Percentiles rank a stretch among this genome's conserved stretches.
Conservation (phyloP, 148 eudicot species). For the Chenopodium quinoa region DNA sequence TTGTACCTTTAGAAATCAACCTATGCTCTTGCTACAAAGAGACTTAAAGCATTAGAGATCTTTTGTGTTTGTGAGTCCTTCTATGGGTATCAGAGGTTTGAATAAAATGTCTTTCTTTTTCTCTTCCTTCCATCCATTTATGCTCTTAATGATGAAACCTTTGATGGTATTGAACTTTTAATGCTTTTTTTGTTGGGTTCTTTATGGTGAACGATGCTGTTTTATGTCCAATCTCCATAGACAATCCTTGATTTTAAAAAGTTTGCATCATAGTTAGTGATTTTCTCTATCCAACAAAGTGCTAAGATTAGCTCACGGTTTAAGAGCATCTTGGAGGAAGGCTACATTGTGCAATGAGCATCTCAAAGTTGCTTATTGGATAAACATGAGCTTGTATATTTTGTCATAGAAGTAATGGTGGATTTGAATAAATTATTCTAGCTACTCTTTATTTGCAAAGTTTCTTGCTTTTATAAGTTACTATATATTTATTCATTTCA, state of each 20-base stretch:
- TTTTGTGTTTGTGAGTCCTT: neutral
- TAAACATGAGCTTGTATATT: neutral
- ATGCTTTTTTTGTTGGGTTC: neutral
- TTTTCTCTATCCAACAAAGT: neutral
- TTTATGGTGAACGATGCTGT: neutral
- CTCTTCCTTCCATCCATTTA: neutral
- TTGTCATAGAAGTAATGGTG: neutral
- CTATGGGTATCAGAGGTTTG: neutral
- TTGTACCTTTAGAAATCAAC: neutral
- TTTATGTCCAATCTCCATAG: neutral
- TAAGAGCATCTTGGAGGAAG: neutral
- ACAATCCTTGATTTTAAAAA: neutral
- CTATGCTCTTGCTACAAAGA: neutral
- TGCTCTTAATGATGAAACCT: neutral
- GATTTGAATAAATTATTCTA: neutral
- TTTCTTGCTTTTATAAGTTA: neutral
- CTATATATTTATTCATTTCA: too few species aligned
- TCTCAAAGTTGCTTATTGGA: neutral
- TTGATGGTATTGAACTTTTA: neutral
- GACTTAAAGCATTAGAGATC: neutral
- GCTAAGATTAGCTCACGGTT: neutral
- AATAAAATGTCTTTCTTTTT: neutral
- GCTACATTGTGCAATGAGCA: neutral
- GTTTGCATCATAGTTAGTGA: neutral
- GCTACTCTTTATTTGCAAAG: neutral